Percentiles rank a stretch among this genome's conserved stretches.
Evolutionary conservation across 2,329 filamentous ascomycete genomes (phyloP).

Genomic region (Phialocephala sp.): DNA sequence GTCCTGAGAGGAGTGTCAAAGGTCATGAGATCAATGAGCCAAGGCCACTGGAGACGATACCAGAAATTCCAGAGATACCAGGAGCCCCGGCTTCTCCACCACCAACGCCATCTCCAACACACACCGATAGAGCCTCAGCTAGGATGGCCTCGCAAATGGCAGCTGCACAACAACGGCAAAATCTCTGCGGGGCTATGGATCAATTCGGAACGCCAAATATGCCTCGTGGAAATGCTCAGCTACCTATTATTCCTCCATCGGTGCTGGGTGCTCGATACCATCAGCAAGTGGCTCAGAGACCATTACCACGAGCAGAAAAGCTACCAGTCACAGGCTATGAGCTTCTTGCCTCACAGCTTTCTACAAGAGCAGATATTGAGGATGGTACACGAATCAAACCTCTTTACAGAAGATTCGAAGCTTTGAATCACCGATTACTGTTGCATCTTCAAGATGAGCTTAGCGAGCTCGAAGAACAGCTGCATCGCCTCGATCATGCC

Average conservation of each 20-base stretch:
- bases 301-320: conserved; percentile 47
- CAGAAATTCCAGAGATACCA: conserved; percentile 16
- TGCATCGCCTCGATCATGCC: conserved; percentile 68
- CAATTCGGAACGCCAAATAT: conserved; percentile 46
- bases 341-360: conserved; percentile 61
- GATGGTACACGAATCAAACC: conserved; percentile 50
- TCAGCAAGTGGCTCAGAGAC: conserved; percentile 37
- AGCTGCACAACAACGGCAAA: conserved; percentile 41
- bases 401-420: conserved; percentile 83
- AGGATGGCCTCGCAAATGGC: conserved; percentile 41
- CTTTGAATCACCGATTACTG: conserved; percentile 80
- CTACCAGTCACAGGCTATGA: conserved; percentile 64
- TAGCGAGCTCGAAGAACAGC: conserved; percentile 77
- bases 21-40: conserved; percentile 34
- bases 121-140: conserved; percentile 34
- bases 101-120: conserved; percentile 17
- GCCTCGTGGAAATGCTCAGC: conserved; percentile 45
- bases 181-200: conserved; percentile 33
- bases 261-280: conserved; percentile 47
- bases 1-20: conserved; percentile 49
- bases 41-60: conserved; percentile 1
- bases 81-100: neutral
- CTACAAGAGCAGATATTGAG: conserved; percentile 32
- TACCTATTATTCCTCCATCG: conserved; percentile 44
- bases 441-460: conserved; percentile 88